These are phyloP conservation scores for Echites panduratus DNA, from an alignment of 257 asterid genomes.

Conservation along the genomic window DNA sequence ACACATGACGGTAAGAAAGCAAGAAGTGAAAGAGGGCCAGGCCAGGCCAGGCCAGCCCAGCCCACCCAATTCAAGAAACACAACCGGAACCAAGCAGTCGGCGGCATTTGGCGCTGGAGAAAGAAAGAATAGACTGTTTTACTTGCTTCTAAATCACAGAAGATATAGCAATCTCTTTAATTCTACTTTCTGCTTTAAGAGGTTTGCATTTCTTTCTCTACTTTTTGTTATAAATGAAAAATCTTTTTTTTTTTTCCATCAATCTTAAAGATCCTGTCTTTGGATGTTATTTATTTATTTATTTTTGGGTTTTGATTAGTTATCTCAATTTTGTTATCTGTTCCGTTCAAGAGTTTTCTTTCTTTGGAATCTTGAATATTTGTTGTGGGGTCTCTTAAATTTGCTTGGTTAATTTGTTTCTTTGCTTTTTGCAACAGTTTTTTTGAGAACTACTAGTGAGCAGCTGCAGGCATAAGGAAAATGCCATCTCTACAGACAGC, in stretches of 20 bases:
- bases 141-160: too few species aligned
- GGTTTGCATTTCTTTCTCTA: neutral
- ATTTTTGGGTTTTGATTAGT: neutral
- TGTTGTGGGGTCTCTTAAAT: neutral
- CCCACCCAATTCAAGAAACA: too few species aligned
- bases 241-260: neutral
- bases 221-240: neutral
- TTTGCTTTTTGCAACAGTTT: neutral
- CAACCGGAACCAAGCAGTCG: too few species aligned
- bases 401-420: neutral
- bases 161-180: too few species aligned
- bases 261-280: neutral
- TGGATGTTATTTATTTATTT: neutral
- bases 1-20: too few species aligned
- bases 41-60: too few species aligned
- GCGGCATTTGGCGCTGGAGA: too few species aligned
- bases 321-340: neutral
- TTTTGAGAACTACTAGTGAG: neutral
- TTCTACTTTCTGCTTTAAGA: neutral
- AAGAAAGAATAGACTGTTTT: too few species aligned
- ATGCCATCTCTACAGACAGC: constrained; percentile 93
- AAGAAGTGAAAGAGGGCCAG: too few species aligned
- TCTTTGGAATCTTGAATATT: neutral
- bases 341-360: neutral
- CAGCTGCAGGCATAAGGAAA: neutral